Evolutionary conservation across 169 alveolate species (phyloP).

Genomic region (Plasmodium knowlesi): DNA sequence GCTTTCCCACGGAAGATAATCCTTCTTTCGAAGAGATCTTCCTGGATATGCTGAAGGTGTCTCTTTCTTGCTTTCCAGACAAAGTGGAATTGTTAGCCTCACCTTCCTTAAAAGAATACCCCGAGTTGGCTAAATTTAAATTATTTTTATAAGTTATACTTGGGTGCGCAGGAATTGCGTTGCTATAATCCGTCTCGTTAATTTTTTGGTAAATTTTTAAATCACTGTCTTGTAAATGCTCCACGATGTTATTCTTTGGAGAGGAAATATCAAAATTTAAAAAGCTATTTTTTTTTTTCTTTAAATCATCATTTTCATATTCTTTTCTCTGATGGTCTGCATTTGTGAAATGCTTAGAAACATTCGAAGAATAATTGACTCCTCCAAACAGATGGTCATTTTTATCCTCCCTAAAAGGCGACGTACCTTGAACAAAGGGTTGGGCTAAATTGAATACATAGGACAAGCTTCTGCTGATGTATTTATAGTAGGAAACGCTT

Average conservation of each 20-base stretch:
- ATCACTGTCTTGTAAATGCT: slow-evolving; percentile 75
- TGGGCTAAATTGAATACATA: slow-evolving; percentile 64
- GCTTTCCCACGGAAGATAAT: too few relatives aligned
- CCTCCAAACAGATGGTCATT: neutral
- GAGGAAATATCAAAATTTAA: slow-evolving; percentile 34
- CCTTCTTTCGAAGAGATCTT: neutral
- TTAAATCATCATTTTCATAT: neutral
- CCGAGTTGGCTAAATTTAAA: slow-evolving; percentile 43
- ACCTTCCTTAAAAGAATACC: neutral
- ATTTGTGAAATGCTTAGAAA: neutral
- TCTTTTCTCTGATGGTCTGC: neutral
- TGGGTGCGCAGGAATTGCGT: slow-evolving; percentile 36
- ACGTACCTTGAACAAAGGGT: slow-evolving; percentile 26
- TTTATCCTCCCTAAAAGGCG: slow-evolving; percentile 19
- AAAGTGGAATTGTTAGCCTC: slow-evolving; percentile 15
- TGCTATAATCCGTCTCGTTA: slow-evolving; percentile 63
- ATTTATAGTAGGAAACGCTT: slow-evolving; percentile 54
- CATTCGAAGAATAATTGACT: neutral
- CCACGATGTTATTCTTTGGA: slow-evolving; percentile 51
- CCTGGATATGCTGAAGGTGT: neutral
- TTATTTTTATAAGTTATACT: slow-evolving; percentile 59
- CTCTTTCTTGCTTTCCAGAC: neutral
- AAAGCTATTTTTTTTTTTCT: slow-evolving; percentile 29
- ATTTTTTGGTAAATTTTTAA: slow-evolving; percentile 65
- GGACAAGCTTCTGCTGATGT: slow-evolving; percentile 59